A percentile compares a stretch with the other conserved stretches of the same genome.
Conservation (phyloP, 2,329 filamentous ascomycete genomes). For the Fusarium lyarnte region DNA sequence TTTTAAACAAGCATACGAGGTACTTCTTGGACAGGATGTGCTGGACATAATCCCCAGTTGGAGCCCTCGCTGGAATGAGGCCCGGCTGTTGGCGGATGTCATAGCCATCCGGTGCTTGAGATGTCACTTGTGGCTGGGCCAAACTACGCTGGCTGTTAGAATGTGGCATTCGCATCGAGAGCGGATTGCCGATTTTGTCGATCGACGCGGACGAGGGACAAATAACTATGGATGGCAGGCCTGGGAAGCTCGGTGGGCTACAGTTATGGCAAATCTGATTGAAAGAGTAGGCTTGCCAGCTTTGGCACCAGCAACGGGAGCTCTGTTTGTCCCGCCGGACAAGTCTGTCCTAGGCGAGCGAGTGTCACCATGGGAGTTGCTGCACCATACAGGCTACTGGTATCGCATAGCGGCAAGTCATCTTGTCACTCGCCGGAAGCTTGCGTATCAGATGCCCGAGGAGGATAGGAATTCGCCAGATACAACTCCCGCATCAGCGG, state of each 20-base stretch:
- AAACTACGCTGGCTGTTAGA: slow-evolving; percentile 81
- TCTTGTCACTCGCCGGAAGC: slow-evolving; percentile 59
- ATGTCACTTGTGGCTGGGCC: slow-evolving; percentile 81
- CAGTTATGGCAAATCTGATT: slow-evolving; percentile 69
- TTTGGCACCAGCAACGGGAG: slow-evolving; percentile 55
- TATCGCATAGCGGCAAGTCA: slow-evolving; percentile 70
- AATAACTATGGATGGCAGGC: slow-evolving; percentile 93
- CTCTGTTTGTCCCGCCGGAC: slow-evolving; percentile 65
- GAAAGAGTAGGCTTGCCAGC: slow-evolving; percentile 63
- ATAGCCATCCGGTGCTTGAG: slow-evolving; percentile 83
- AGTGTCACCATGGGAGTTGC: slow-evolving; percentile 68
- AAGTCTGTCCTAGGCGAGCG: slow-evolving; percentile 67
- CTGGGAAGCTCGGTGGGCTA: slow-evolving; percentile 83
- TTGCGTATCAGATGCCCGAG: slow-evolving; percentile 67
- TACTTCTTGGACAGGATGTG: slow-evolving; percentile 81
- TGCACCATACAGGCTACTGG: slow-evolving; percentile 76
- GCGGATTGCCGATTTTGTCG: slow-evolving; percentile 79
- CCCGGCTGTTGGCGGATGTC: slow-evolving; percentile 84
- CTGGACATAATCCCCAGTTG: slow-evolving; percentile 90
- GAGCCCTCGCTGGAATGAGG: slow-evolving; percentile 91
- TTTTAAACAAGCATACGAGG: slow-evolving; percentile 88
- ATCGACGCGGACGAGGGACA: slow-evolving; percentile 84
- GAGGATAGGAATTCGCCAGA: slow-evolving; percentile 65
- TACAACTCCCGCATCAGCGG: slow-evolving; percentile 55
- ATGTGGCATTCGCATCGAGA: slow-evolving; percentile 83